Conservation (phyloP, 257 asterid genomes). For the Capsicum pubescens region DNA sequence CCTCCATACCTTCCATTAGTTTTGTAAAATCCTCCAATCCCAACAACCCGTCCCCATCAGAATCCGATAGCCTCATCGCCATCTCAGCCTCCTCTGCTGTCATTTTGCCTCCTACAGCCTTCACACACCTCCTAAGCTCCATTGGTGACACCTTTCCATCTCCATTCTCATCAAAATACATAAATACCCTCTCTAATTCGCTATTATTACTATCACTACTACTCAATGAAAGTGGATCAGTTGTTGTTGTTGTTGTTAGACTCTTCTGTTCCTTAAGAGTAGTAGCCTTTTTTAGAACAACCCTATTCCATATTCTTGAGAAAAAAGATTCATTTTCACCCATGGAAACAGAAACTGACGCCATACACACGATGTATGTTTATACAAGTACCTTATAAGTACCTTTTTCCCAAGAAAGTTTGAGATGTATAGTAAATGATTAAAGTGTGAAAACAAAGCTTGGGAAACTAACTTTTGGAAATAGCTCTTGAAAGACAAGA, state of each 20-base stretch:
- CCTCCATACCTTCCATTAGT: constrained; percentile 42
- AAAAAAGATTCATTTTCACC: background rate
- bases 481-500: background rate
- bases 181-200: constrained; percentile 28
- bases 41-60: constrained; percentile 62
- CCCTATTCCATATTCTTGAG: background rate
- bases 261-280: background rate
- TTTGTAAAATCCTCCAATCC: constrained; percentile 58
- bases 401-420: no score
- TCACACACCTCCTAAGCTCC: background rate
- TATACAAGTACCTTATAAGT: no score
- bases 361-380: background rate
- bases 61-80: constrained; percentile 51
- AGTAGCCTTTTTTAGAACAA: background rate
- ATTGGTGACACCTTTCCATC: constrained; percentile 24
- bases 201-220: no score
- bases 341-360: background rate
- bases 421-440: no score
- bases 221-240: background rate
- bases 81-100: constrained; percentile 51
- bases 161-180: constrained; percentile 28
- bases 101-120: constrained; percentile 29
- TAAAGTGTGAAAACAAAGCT: background rate
- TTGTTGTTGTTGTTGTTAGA: background rate
- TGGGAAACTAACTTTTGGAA: no score